Evolutionary conservation across 257 asterid species (phyloP).

Genomic region (Plantago elongata): DNA sequence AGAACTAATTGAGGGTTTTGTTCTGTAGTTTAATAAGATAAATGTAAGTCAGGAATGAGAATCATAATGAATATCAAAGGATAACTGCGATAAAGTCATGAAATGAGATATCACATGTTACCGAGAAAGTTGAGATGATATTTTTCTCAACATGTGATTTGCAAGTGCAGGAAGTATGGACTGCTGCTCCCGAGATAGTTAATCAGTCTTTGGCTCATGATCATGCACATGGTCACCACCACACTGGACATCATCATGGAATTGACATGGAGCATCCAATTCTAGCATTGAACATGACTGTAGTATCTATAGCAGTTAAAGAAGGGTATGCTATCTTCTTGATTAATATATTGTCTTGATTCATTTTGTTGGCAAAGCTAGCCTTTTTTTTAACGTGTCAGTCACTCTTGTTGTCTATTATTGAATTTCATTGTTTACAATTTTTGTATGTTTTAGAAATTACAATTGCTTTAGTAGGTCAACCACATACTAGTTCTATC

Average conservation of each 20-base stretch:
- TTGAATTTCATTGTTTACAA: background rate
- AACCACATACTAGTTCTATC: no score
- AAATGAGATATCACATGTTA: no score
- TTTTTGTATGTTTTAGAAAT: slow-evolving; percentile 10
- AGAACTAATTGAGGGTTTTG: background rate
- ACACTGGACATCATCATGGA: slow-evolving; percentile 68
- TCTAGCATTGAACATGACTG: slow-evolving; percentile 77
- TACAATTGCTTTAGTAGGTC: slow-evolving; percentile 2
- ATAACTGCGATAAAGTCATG: no score
- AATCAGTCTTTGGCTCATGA: slow-evolving; percentile 46
- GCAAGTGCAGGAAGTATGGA: slow-evolving; percentile 51
- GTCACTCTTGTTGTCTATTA: background rate
- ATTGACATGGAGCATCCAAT: slow-evolving; percentile 88
- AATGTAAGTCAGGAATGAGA: no score
- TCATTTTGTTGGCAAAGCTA: slow-evolving; percentile 3
- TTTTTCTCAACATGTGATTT: no score
- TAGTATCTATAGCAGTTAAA: slow-evolving; percentile 75
- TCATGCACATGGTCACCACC: slow-evolving; percentile 43
- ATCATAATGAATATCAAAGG: no score
- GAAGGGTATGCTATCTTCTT: slow-evolving; percentile 63
- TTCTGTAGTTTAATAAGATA: no score
- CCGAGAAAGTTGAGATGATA: no score
- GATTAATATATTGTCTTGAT: background rate
- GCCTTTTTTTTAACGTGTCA: background rate
- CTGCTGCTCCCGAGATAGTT: slow-evolving; percentile 62